Evolutionary conservation across 768 basidiomycete genomes (phyloP).

Genomic region (Leccinum barrowsii): DNA sequence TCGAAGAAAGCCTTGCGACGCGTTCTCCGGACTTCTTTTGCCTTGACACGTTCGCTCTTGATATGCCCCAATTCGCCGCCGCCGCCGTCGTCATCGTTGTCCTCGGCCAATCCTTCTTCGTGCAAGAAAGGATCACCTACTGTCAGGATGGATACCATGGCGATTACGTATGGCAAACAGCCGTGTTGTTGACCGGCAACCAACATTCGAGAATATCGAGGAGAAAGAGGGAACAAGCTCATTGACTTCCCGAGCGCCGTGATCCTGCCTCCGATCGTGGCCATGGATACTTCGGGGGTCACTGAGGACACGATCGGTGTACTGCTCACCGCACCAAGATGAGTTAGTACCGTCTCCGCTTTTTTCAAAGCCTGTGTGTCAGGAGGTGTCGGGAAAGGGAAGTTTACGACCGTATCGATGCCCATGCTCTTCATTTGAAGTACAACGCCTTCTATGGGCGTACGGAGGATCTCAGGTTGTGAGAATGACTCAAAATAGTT

Average conservation of each 20-base stretch:
- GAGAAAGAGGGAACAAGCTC: conserved; percentile 91
- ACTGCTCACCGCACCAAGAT: conserved; percentile 76
- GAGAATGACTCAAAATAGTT: conserved; percentile 87
- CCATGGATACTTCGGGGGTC: conserved; percentile 11
- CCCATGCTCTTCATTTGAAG: conserved; percentile 99
- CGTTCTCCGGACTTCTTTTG: conserved; percentile 55
- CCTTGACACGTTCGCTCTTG: conserved; percentile 43
- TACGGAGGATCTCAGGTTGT: conserved; percentile 88
- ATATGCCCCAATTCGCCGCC: conserved; percentile 43
- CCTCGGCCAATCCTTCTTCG: conserved; percentile 60
- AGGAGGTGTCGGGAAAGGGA: conserved; percentile 97
- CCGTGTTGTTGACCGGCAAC: conserved; percentile 83
- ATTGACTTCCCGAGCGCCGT: conserved; percentile 90
- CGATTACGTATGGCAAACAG: conserved; percentile 87
- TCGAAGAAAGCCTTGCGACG: conserved; percentile 79
- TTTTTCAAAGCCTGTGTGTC: conserved; percentile 69
- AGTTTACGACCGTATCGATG: conserved; percentile 93
- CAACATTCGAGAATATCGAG: conserved; percentile 94
- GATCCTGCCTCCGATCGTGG: conserved; percentile 55
- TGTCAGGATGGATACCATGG: conserved; percentile 85
- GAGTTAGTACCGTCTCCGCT: conserved; percentile 76
- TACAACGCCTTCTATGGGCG: conserved; percentile 95
- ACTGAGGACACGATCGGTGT: conserved; percentile 22
- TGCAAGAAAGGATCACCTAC: conserved; percentile 96
- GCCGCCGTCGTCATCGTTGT: conserved; percentile 36